Evolutionary conservation across 257 asterid species (phyloP), one percentile per base, ranked within the genome.

Genomic region (Solanum commersonii): DNA sequence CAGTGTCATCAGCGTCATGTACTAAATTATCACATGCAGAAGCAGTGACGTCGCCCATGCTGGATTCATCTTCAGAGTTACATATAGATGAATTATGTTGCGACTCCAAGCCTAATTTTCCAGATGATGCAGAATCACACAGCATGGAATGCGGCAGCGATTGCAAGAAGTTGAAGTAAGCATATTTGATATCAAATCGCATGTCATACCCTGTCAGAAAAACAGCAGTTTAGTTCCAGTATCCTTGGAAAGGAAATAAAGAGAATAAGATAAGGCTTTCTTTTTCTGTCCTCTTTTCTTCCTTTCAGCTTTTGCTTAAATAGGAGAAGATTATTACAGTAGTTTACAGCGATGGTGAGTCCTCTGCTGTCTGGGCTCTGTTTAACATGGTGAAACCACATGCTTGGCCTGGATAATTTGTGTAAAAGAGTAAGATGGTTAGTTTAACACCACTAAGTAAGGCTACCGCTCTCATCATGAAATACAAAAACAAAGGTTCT

Each of bases 381-480:
- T 84, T 91, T 91, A 87, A 96, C 98, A 84, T 97, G 97, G 89
- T 96, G 98, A 90, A 94, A 97, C 98, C 99, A 97, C 98, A 95
- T 96, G 92, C 98, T 96, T 6, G 99, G 99, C 97, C 98, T 97
- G 96, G 93, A 91, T 37, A 89, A 31, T 44, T 60, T 87, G 72
- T 81, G 37, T 81, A 60, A 44, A 83, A 67, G 79, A 37, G 25
- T 78, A 56, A 31, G 3, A 79, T 68, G 14, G 14, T 84, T 20
- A 79, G n/a, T 10, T 3, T 38, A 37, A 14, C 52, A 79, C 63
- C 84, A 40, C n/a, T 78, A 27, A 18, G 16, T 79, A 5, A 1
- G 31, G 65, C 40, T 44, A 44, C 4, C 38, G 4, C 15, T 4
- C 10, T 15, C 84, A 44, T 79, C 84, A 44, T 25, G 40, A 44